Evolutionary conservation across 169 alveolate genomes (phyloP).

Genomic region (Plasmodium berghei): DNA sequence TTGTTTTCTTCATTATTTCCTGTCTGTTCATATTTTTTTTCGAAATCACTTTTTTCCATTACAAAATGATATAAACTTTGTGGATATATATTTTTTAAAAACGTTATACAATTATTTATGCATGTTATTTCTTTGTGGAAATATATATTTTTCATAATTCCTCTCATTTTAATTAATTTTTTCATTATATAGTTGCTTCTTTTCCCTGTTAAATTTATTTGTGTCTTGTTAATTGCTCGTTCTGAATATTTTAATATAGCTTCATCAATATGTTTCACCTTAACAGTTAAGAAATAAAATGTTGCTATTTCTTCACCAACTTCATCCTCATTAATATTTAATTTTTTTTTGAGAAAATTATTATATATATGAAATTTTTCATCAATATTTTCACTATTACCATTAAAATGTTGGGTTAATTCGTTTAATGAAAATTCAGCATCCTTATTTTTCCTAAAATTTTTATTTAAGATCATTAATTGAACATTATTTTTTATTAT

Average conservation of each 20-base stretch:
- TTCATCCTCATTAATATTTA: background rate
- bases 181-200: constrained; percentile 10
- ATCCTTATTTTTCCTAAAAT: constrained; percentile 13
- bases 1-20: background rate
- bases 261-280: constrained; percentile 12
- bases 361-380: constrained; percentile 12
- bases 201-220: constrained; percentile 46
- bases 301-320: constrained; percentile 35
- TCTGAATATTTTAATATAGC: constrained; percentile 7
- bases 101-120: constrained; percentile 10
- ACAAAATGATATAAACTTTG: constrained; percentile 23
- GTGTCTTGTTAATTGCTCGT: background rate
- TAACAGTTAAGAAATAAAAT: constrained; percentile 35
- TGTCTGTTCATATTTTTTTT: background rate
- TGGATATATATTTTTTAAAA: constrained; percentile 26
- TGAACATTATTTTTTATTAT: constrained; percentile 21
- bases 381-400: constrained; percentile 1
- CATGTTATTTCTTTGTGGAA: constrained; percentile 43
- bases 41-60: background rate
- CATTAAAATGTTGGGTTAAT: background rate
- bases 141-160: background rate
- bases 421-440: constrained; percentile 6
- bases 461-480: background rate
- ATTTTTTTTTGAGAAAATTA: constrained; percentile 6
- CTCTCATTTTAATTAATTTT: background rate